phyloP scores from a whole-genome alignment of 805 yeast species.

The Myxozyma neotropica region DNA sequence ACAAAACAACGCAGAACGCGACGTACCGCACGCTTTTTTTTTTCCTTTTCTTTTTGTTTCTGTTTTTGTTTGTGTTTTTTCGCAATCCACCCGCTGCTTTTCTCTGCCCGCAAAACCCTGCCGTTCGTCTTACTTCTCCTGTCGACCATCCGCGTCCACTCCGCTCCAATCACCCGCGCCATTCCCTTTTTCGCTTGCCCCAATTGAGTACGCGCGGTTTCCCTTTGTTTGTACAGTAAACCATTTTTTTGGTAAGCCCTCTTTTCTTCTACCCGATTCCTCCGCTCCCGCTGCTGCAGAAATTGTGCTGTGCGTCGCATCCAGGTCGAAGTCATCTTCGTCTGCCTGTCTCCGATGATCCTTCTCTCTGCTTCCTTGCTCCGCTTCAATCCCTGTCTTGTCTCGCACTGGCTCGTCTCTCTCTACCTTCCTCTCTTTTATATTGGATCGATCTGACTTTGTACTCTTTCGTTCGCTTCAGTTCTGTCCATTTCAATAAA shows the following conservation, averaged over 20 bases:
- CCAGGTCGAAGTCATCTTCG: neutral
- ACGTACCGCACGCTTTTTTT: slow-evolving; percentile 1
- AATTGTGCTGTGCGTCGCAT: no score
- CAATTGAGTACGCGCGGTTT: no score
- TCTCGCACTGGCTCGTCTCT: neutral
- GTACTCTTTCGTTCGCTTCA: neutral
- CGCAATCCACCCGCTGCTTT: slow-evolving; percentile 3
- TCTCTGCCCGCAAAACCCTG: neutral
- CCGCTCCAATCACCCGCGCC: no score
- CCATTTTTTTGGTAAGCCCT: neutral
- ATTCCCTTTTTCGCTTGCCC: no score
- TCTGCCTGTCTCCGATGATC: neutral
- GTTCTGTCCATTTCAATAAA: slow-evolving; percentile 3
- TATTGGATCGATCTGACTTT: neutral
- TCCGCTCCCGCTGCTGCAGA: neutral
- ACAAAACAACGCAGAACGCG: no score
- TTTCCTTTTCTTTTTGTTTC: slow-evolving; percentile 6
- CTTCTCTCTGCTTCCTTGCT: neutral
- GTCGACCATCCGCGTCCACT: no score
- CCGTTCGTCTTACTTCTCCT: neutral
- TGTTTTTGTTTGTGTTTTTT: slow-evolving; percentile 12
- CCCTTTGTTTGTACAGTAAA: slow-evolving; percentile 3
- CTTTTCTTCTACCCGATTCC: no score
- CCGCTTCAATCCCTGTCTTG: no score
- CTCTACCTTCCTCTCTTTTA: neutral